Evolutionary conservation across 2,329 filamentous ascomycete genomes (phyloP).

Genomic region (Alternaria longipes): DNA sequence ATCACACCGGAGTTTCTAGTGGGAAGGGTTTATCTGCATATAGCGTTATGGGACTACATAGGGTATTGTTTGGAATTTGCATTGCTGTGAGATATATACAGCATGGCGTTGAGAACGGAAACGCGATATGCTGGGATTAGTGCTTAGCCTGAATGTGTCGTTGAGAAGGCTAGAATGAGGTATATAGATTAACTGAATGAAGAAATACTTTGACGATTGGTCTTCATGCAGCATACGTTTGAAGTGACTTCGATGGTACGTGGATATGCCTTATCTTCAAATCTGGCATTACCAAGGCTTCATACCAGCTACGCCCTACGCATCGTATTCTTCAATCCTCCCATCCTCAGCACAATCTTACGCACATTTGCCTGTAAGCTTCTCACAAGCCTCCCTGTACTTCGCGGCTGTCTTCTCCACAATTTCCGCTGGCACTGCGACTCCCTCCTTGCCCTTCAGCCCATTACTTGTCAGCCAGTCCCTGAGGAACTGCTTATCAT

Average conservation of each 20-base stretch:
- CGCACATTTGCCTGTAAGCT: conserved; percentile 63
- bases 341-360: neutral
- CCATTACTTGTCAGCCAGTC: conserved; percentile 81
- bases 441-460: conserved; percentile 77
- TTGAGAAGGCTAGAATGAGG: neutral
- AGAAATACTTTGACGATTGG: neutral
- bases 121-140: neutral
- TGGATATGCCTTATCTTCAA: neutral
- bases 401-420: conserved; percentile 73
- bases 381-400: conserved; percentile 79
- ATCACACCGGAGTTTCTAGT: conserved; percentile 21
- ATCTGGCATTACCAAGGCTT: neutral
- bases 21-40: conserved; percentile 1
- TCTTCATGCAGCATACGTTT: neutral
- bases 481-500: conserved; percentile 80
- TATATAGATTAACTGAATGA: neutral
- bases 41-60: conserved; percentile 2
- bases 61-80: conserved; percentile 6
- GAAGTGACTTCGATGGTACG: neutral
- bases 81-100: neutral
- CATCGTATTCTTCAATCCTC: neutral
- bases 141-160: neutral
- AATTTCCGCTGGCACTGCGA: conserved; percentile 77
- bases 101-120: neutral
- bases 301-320: neutral